Evolutionary conservation across 495 filamentous ascomycete genomes (phyloP), one percentile per base, ranked within the genome.

Genomic region (Bathelium albidoporum): DNA sequence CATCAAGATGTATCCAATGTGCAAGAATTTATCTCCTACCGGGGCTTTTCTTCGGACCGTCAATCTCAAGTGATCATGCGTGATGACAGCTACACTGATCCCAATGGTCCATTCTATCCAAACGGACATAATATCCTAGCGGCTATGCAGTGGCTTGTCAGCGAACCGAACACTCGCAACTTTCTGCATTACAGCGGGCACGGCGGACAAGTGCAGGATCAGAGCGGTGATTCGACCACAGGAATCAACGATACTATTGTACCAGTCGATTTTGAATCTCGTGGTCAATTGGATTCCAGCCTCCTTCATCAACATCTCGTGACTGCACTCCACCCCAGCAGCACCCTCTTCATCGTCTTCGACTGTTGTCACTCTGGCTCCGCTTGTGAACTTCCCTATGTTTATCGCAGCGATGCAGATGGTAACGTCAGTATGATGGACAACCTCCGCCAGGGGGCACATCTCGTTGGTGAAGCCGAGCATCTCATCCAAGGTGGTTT

Each of bases 291-390:
- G 29, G 75, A 75, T 20, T 81, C 78, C 65, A 77, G 80, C 64
- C 73, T 75, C 24, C 73, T 84, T 18, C 83, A 86, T 67, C 75
- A 74, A 59, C 72, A 71, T 28, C 77, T 86, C 45, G 78, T 86
- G 59, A 79, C 79, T 0, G 74, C 76, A 5, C 75, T 86, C 73
- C 75, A 77, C 32, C 76, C 80, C 0, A 73, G 65, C 10, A 78
- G 76, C 58, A 79, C 79, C 3, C 75, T 86, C 26, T 82, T 82
- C 62, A 77, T 85, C 59, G 71, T 86, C 29, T 81, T 86, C 64
- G 83, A 86, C 68, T 86, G 82, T 73, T 86, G 83, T 70, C 83
- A 86, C 67, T 81, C 77, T n/a, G 83, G 83, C 59, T 83, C 81
- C 0, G 82, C 82, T 0, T 73, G 83, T 61, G 83, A 86, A 62